Percentiles rank a stretch among this genome's conserved stretches.
Conservation (phyloP, 2,329 filamentous ascomycete genomes). For the Bipolaris gigantea region DNA sequence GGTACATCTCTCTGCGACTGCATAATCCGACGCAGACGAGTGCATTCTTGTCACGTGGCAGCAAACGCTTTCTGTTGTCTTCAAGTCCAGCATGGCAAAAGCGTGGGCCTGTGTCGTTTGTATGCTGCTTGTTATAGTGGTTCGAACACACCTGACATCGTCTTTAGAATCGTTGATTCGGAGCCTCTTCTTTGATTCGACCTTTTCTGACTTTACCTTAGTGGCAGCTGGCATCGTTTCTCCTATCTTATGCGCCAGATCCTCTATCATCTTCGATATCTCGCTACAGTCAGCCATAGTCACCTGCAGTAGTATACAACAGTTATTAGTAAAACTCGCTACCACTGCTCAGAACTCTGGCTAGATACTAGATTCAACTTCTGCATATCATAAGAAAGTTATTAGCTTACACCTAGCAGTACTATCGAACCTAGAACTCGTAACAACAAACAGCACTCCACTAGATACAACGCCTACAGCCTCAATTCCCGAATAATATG, state of each 20-base stretch:
- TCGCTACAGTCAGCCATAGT: conserved; percentile 9
- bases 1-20: no score
- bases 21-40: not conserved
- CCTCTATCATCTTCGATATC: conserved; percentile 9
- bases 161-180: not conserved
- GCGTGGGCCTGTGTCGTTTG: not conserved
- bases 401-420: not conserved
- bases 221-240: not conserved
- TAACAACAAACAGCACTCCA: not conserved
- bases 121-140: not conserved
- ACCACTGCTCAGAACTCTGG: not conserved
- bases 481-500: not conserved
- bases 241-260: conserved; percentile 1
- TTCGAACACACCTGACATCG: not conserved
- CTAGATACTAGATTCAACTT: not conserved
- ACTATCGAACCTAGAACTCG: not conserved
- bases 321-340: not conserved
- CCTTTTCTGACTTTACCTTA: not conserved
- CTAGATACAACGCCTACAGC: not conserved
- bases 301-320: conserved; percentile 11
- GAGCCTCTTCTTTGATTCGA: not conserved
- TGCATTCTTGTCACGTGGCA: not conserved
- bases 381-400: not conserved
- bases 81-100: not conserved
- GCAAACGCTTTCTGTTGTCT: not conserved